A percentile compares a stretch with the other conserved stretches of the same genome.
Evolutionary conservation across 306 rosid species (phyloP).

Genomic region (Arachis stenosperma): DNA sequence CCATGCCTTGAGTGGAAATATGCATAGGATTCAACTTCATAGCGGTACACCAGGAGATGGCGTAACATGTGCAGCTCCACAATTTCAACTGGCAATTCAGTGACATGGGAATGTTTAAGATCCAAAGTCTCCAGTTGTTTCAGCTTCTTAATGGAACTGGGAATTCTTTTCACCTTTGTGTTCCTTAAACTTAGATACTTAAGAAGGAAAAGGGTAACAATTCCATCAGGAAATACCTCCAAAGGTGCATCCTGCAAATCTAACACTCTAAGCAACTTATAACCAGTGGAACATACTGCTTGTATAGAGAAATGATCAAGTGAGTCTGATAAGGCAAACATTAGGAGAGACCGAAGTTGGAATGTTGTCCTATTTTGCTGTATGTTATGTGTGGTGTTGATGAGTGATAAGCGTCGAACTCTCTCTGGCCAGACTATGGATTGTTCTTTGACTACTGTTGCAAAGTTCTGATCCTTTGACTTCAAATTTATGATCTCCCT

Average conservation of each 20-base stretch:
- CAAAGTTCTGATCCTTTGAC: slow-evolving; percentile 61
- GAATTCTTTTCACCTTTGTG: slow-evolving; percentile 54
- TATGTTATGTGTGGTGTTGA: slow-evolving; percentile 40
- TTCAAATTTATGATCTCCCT: slow-evolving; percentile 55
- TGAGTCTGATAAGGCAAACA: slow-evolving; percentile 52
- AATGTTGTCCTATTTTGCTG: slow-evolving; percentile 36
- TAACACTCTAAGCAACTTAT: slow-evolving; percentile 50
- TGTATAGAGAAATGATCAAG: slow-evolving; percentile 38
- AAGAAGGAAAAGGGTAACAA: slow-evolving; percentile 48
- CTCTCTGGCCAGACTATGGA: slow-evolving; percentile 52
- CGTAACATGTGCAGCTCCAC: slow-evolving; percentile 54
- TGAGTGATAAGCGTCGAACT: slow-evolving; percentile 58
- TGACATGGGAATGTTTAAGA: slow-evolving; percentile 55
- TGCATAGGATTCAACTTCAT: slow-evolving; percentile 51
- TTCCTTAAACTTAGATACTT: slow-evolving; percentile 58
- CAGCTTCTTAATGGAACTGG: slow-evolving; percentile 53
- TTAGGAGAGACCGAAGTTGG: slow-evolving; percentile 56
- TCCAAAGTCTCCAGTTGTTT: slow-evolving; percentile 54
- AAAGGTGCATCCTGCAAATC: slow-evolving; percentile 55
- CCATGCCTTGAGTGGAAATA: slow-evolving; percentile 50
- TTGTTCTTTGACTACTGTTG: slow-evolving; percentile 52
- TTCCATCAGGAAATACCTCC: slow-evolving; percentile 50
- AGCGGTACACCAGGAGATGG: slow-evolving; percentile 58
- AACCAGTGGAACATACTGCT: slow-evolving; percentile 35
- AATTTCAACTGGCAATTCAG: slow-evolving; percentile 61